A percentile compares a stretch with the other conserved stretches of the same genome.
Evolutionary conservation across 2,329 filamentous ascomycete species (phyloP).

Genomic region (Pleomassaria siparia): DNA sequence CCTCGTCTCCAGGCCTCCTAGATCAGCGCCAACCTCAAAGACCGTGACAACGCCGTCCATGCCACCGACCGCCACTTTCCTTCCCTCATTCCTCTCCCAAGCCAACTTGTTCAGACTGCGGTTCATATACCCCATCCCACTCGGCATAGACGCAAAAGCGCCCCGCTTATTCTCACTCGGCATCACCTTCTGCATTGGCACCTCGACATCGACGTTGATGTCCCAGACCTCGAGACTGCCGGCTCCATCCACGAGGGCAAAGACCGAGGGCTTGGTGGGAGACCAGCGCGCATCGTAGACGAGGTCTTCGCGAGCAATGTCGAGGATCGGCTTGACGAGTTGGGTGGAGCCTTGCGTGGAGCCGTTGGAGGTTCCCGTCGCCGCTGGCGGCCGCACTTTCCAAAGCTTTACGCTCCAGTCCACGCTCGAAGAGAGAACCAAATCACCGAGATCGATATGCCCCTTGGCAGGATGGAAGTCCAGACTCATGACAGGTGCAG

Average conservation of each 20-base stretch:
- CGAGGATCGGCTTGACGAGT: constrained; percentile 72
- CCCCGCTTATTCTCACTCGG: constrained; percentile 58
- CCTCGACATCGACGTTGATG: constrained; percentile 86
- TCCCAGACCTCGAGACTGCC: constrained; percentile 96
- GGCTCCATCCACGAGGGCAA: constrained; percentile 89
- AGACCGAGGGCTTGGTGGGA: constrained; percentile 89
- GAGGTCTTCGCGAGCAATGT: constrained; percentile 91
- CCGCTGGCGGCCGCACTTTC: constrained; percentile 83
- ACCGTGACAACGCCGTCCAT: constrained; percentile 88
- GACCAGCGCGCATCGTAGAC: constrained; percentile 98
- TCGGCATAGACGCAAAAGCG: constrained; percentile 39
- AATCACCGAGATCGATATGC: constrained; percentile 88
- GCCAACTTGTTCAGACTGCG: constrained; percentile 91
- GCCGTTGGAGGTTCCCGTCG: constrained; percentile 55
- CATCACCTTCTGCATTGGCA: constrained; percentile 79
- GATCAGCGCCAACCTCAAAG: constrained; percentile 82
- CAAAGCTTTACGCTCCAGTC: constrained; percentile 98
- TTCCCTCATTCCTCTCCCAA: constrained; percentile 90
- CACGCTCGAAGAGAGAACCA: constrained; percentile 87
- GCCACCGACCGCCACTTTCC: constrained; percentile 83
- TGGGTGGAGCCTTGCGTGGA: constrained; percentile 44
- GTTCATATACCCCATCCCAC: constrained; percentile 64
- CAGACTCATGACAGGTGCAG: constrained; percentile 92
- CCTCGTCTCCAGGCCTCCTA: constrained; percentile 84
- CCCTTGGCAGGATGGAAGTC: constrained; percentile 93